A percentile compares a stretch with the other conserved stretches of the same genome.
Evolutionary conservation across 2,329 filamentous ascomycete species (phyloP).

Genomic region (Ploettnerulaceae sp.): DNA sequence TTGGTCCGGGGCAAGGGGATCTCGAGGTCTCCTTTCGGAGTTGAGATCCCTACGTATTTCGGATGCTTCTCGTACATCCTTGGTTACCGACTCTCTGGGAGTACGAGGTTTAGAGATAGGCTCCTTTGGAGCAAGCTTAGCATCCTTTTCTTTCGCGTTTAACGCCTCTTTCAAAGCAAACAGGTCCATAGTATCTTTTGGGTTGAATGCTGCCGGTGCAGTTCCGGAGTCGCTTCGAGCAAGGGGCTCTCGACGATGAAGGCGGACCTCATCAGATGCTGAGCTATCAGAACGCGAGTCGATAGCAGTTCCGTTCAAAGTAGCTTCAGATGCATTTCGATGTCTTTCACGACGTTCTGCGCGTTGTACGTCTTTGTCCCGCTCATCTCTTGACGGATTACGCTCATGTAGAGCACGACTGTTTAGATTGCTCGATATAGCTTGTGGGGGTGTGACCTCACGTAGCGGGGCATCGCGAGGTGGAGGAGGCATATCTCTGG

Average conservation of each 20-base stretch:
- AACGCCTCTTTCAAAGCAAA: slow-evolving; percentile 32
- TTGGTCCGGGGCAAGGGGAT: slow-evolving; percentile 21
- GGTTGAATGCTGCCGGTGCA: slow-evolving; percentile 30
- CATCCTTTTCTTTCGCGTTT: slow-evolving; percentile 23
- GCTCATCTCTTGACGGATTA: slow-evolving; percentile 32
- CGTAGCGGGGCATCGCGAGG: slow-evolving; percentile 13
- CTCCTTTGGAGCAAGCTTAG: slow-evolving; percentile 18
- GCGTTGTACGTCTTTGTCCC: slow-evolving; percentile 14
- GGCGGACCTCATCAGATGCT: slow-evolving; percentile 23
- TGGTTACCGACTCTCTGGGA: slow-evolving; percentile 22
- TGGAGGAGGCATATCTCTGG: slow-evolving; percentile 16
- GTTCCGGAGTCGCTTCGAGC: slow-evolving; percentile 22
- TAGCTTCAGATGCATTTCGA: slow-evolving; percentile 15
- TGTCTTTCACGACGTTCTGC: slow-evolving; percentile 15
- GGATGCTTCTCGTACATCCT: slow-evolving; percentile 24
- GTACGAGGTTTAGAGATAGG: slow-evolving; percentile 11
- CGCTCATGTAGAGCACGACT: slow-evolving; percentile 45
- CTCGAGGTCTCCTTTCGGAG: slow-evolving; percentile 22
- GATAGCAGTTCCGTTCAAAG: slow-evolving; percentile 14
- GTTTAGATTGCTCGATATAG: slow-evolving; percentile 26
- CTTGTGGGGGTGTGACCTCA: slow-evolving; percentile 14
- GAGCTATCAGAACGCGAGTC: slow-evolving; percentile 26
- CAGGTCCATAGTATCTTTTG: slow-evolving; percentile 34
- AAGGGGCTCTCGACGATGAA: slow-evolving; percentile 17
- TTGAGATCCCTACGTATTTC: slow-evolving; percentile 27